These are phyloP conservation scores for Amauroascus verrucosus DNA, from an alignment of 2,329 filamentous ascomycete species.

Conservation along the genomic window DNA sequence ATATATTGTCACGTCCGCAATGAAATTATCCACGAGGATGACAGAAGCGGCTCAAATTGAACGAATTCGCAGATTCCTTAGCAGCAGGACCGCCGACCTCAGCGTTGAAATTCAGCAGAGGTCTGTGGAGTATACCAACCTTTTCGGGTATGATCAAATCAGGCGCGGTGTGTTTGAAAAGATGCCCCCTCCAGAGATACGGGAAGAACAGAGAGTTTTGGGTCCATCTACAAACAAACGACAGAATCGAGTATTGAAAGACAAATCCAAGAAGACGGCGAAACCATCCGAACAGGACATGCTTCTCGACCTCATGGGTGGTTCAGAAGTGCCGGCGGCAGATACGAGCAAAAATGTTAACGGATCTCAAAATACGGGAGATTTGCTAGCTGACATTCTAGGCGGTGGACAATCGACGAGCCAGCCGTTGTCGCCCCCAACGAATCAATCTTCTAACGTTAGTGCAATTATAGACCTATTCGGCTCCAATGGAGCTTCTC, in stretches of 20 bases:
- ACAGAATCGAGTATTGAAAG: slow-evolving; percentile 52
- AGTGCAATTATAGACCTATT: slow-evolving; percentile 90
- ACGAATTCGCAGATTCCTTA: slow-evolving; percentile 67
- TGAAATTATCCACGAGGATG: slow-evolving; percentile 88
- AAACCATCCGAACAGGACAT: slow-evolving; percentile 88
- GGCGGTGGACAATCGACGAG: slow-evolving; percentile 55
- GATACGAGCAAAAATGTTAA: slow-evolving; percentile 44
- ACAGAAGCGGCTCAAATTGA: slow-evolving; percentile 77
- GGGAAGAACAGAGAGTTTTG: slow-evolving; percentile 84
- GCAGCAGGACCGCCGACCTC: slow-evolving; percentile 70
- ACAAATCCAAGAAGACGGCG: slow-evolving; percentile 62
- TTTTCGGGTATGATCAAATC: slow-evolving; percentile 85
- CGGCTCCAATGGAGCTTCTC: slow-evolving; percentile 39
- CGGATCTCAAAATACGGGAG: slow-evolving; percentile 62
- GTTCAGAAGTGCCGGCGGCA: slow-evolving; percentile 52
- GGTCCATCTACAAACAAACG: slow-evolving; percentile 66
- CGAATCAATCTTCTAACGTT: slow-evolving; percentile 51
- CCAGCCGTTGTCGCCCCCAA: slow-evolving; percentile 34
- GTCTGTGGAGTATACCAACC: slow-evolving; percentile 85
- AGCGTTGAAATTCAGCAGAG: slow-evolving; percentile 95
- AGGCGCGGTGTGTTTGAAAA: slow-evolving; percentile 85
- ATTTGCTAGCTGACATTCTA: slow-evolving; percentile 84
- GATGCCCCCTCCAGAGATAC: slow-evolving; percentile 95
- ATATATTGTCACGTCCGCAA: slow-evolving; percentile 88
- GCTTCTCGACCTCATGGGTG: slow-evolving; percentile 84